Base-by-base conservation (phyloP, 345 rosid species). In the Eucalyptus pauciflora region DNA sequence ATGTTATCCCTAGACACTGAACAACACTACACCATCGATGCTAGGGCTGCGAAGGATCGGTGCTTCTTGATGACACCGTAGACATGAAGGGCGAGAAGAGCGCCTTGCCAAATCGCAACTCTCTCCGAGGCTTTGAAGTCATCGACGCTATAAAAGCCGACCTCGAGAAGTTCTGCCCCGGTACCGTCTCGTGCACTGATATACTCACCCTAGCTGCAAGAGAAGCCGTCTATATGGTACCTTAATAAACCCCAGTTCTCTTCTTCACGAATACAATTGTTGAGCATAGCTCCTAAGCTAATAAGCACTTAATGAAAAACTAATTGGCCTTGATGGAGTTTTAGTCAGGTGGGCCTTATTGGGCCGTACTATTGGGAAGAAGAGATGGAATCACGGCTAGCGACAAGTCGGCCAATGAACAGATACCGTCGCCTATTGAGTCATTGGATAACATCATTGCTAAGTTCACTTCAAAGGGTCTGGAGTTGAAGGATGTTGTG, bases 401-500 rank as follows among this genome's bases (percentile, higher is more conserved):
- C 69, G 90, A 95, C 64, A 91, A 94, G 86, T 95, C 96, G 37
- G 99, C 96, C 12, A 95, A 89, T 90, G 93, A 93, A 33, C 95
- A 97, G 86, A 83, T 97, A 56, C 99, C 99, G 15, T 93, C 97
- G 5, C 98, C 99, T 15, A 71, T 96, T 60, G 99, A 96, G 91
- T 90, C 99, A 20, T 87, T 96, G 8, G 94, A 88, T 71, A 93
- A 93, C 83, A 93, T 96, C 89, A 93, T 97, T 56, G 95, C 95
- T 51, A 96, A 96, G 94, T 97, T 97, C 89, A 91, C 92, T 20
- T 88, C 94, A 41, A 94, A 95, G 92, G 99, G 99, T 76, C 97
- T 97, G 64, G 97, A 96, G 87, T 76, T 94, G n/a, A 96, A 94
- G 90, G 99, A 97, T 93, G 96, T 96, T 76, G 99, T 93, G 13